Evolutionary conservation across 176 grass and related monocot genomes (phyloP), one percentile per base, ranked within the genome.

Genomic region (Cenchrus americanus): DNA sequence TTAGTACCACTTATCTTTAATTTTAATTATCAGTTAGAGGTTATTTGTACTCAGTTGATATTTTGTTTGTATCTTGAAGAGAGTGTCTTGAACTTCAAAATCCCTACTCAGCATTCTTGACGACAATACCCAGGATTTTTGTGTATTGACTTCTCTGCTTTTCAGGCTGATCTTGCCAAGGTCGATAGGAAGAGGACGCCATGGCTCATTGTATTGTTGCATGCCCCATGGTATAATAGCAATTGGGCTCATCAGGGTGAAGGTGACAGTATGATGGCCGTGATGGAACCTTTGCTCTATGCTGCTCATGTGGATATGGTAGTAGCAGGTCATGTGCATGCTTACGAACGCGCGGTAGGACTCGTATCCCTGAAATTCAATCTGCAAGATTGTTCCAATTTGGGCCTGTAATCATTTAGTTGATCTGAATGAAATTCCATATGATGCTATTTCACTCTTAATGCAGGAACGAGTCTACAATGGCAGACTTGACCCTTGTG

Each of bases 171-270:
- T 90, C 87, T 98, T 79, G 82, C 80, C 68, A 93, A 79, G 69
- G 80, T 98, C 62, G 92, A 98, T 79, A 89, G 96, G 80, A 80
- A 81, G 18, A 93, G 84, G 72, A 95, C 91, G 5, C 89, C 96
- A 5, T 98, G 96, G 96, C 82, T 98, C 53, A 76, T 98, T 18
- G 85, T 70, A 15, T 76, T 92, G 59, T 88, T 95, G 69, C 96
- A 98, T 69, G 93, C 73, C 15, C 96, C 96, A 62, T 98, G 96
- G 96, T 98, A 98, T 75, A 98, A 98, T 85, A 98, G 93, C 80
- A 98, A 98, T 44, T 88, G 82, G 85, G 96, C 96, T 21, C 96
- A 98, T 89, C 84, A 90, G 27, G 89, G 93, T 13, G 93, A 98
- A 85, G 96, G 93, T 47, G 87, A 92, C 67, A 78, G 53, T 21